Percentiles rank a stretch among this genome's conserved stretches.
These are phyloP conservation scores for Suillus weaverae DNA, from an alignment of 768 basidiomycete species.

Conservation along the genomic window DNA sequence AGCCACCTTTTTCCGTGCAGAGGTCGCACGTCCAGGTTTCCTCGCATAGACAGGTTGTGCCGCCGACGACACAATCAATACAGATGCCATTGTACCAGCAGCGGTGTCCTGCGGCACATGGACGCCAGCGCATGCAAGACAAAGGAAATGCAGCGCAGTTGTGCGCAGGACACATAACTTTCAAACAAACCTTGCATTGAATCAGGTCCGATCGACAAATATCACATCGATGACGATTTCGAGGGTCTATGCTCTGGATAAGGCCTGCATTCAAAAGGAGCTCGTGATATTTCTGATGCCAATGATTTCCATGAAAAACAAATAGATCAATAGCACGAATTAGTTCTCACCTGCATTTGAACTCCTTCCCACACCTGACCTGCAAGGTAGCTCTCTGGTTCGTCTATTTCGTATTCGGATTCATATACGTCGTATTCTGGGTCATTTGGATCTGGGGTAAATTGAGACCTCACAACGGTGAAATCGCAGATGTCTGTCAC, in stretches of 20 bases:
- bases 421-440: not conserved
- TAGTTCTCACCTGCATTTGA: not conserved
- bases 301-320: not conserved
- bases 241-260: not conserved
- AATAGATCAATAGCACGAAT: not conserved
- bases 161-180: not conserved
- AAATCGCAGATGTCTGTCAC: not conserved
- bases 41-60: not conserved
- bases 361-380: not conserved
- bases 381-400: not conserved
- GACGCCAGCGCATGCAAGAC: not conserved
- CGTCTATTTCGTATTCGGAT: not conserved
- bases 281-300: not conserved
- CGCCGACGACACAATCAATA: not conserved
- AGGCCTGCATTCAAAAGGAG: not conserved
- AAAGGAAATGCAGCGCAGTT: not conserved
- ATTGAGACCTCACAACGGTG: not conserved
- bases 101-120: not conserved
- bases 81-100: not conserved
- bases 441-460: not conserved
- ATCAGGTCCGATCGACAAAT: not conserved
- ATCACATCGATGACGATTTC: not conserved
- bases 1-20: not conserved
- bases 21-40: not conserved
- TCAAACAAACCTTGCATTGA: not conserved